A percentile compares a stretch with the other conserved stretches of the same genome.
Evolutionary conservation across 2,329 filamentous ascomycete species (phyloP).

Genomic region (Botrytis paeoniae): DNA sequence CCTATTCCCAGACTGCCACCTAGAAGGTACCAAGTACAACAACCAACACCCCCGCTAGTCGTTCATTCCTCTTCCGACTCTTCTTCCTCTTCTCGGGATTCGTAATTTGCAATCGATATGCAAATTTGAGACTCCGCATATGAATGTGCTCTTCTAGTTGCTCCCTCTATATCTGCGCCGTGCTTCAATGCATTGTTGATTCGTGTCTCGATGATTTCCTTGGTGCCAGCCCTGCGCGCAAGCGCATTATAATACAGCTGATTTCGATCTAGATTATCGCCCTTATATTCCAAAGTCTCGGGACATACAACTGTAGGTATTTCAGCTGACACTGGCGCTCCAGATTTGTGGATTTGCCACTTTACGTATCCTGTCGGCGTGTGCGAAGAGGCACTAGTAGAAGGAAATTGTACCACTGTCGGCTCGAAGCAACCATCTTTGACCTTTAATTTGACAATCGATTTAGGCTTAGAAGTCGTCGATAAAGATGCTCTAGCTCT

Average conservation of each 20-base stretch:
- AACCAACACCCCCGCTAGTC: too few relatives aligned
- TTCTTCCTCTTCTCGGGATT: not conserved
- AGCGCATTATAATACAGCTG: not conserved
- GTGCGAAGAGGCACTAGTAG: not conserved
- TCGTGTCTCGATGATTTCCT: not conserved
- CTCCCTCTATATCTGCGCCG: not conserved
- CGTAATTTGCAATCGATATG: not conserved
- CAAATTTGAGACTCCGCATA: not conserved
- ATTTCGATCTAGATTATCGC: not conserved
- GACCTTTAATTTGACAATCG: not conserved
- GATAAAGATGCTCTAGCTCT: not conserved
- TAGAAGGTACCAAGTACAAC: not conserved
- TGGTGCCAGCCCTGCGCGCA: not conserved
- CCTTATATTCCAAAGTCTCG: not conserved
- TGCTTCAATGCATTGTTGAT: not conserved
- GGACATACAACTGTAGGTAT: not conserved
- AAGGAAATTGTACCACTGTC: not conserved
- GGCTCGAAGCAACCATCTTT: not conserved
- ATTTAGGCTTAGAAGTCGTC: not conserved
- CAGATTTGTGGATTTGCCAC: not conserved
- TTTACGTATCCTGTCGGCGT: not conserved
- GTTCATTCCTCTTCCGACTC: not conserved
- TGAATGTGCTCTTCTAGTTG: not conserved
- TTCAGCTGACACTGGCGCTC: not conserved
- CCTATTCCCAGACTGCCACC: too few relatives aligned